Evolutionary conservation across 352 stramenopile species (phyloP), one percentile per base, ranked within the genome.

Genomic region (Phytophthora podocarpi): DNA sequence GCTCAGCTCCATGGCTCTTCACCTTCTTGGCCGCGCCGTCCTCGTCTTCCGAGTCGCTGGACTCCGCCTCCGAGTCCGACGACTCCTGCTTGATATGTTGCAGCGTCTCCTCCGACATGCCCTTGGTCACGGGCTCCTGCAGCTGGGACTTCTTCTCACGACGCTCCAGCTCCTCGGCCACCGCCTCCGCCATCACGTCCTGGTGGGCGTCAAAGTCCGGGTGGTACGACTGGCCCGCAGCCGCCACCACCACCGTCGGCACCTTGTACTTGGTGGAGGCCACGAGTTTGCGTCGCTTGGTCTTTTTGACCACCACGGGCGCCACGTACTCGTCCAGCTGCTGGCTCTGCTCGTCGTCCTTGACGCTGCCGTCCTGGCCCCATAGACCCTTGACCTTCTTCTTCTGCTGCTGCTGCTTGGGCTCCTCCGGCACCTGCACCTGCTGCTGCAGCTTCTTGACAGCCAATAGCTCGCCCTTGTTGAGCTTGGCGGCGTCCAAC

Each of bases 141-240:
- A 82, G 56, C 58, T 86, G 63, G 27, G 78, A 60, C 15, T 52
- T 74, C 43, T 74, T 74, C 3, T 85, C 80, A 3, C 75, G 75
- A 32, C 82, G 79, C 60, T 93, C 85, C 9, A 91, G 61, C 42
- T 92, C 81, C 54, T 90, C 51, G 3, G 82, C 82, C 4, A 92
- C 73, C 0, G 87, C 87, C 39, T 87, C 73, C 10, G 87, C 83
- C 55, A 95, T 75, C 8, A 91, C 76, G 43, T 93, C 85, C 61
- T 95, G 82, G 54, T 95, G 87, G 2, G 84, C 76, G 9, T 84
- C 75, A 59, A 93, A 93, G 53, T 92, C 82, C 11, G 87, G 87
- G 68, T 95, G 78, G 69, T 95, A 95, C 69, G 87, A 95, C 70
- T 95, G 87, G 1, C 87, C 87, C 1, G 80, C 74, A 20, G 70